Conservation (phyloP, 2,329 filamentous ascomycete species). For the Paraconiothyrium sp. region DNA sequence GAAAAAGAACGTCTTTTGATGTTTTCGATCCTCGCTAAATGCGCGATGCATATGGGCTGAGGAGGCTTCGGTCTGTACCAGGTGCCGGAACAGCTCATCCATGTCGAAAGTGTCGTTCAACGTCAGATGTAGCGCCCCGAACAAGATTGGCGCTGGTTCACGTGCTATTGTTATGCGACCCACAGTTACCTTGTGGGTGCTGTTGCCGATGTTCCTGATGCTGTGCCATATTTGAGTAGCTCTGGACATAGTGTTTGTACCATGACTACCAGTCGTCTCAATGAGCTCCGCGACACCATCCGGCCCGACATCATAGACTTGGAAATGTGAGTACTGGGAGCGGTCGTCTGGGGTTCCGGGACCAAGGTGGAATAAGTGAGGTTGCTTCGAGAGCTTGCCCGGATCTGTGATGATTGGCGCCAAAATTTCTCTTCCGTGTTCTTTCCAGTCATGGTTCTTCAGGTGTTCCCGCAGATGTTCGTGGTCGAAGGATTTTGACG, state of each 20-base stretch:
- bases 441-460: constrained; percentile 54
- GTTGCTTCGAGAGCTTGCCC: constrained; percentile 54
- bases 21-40: constrained; percentile 56
- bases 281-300: constrained; percentile 56
- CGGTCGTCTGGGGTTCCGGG: constrained; percentile 54
- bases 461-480: constrained; percentile 58
- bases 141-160: constrained; percentile 68
- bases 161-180: constrained; percentile 69
- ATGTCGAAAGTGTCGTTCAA: constrained; percentile 69
- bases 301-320: constrained; percentile 65
- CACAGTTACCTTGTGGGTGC: constrained; percentile 55
- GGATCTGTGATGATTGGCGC: constrained; percentile 55
- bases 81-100: constrained; percentile 66
- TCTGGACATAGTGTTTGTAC: constrained; percentile 46
- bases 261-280: constrained; percentile 43
- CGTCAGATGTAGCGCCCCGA: constrained; percentile 68
- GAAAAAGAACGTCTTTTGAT: constrained; percentile 68
- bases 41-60: constrained; percentile 62
- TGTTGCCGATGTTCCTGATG: constrained; percentile 46
- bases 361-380: constrained; percentile 54
- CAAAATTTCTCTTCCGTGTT: constrained; percentile 53
- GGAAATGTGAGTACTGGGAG: constrained; percentile 60
- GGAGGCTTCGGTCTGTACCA: constrained; percentile 59
- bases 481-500: constrained; percentile 52
- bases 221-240: constrained; percentile 45